Conservation (phyloP, 768 basidiomycete species). For the Psilocybe cyanescens region DNA sequence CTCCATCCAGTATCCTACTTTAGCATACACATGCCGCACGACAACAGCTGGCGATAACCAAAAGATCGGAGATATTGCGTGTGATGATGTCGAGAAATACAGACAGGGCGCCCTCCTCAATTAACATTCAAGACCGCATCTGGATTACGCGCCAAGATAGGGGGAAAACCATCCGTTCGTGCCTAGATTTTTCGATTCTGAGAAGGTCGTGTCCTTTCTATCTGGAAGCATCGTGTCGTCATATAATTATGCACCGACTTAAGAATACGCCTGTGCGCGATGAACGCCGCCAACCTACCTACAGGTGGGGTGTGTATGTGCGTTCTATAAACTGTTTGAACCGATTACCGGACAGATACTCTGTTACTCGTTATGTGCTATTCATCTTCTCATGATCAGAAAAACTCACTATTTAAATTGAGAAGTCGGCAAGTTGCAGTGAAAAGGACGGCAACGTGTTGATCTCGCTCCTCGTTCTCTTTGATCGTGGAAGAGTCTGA, state of each 20-base stretch:
- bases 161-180: neutral
- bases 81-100: conserved; percentile 3
- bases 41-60: neutral
- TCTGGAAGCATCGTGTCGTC: neutral
- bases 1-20: neutral
- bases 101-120: neutral
- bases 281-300: neutral
- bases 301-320: neutral
- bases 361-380: too few relatives aligned
- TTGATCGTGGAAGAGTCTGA: neutral
- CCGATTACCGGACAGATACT: neutral
- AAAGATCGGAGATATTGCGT: conserved; percentile 1
- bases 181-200: neutral
- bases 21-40: neutral
- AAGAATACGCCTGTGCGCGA: neutral
- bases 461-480: neutral
- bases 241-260: neutral
- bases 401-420: neutral
- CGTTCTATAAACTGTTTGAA: neutral
- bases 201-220: neutral
- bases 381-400: neutral
- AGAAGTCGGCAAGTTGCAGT: neutral
- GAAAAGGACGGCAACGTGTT: neutral
- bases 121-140: neutral
- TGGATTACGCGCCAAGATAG: conserved; percentile 1